phyloP scores from a whole-genome alignment of 495 filamentous ascomycete genomes.

The Podospora anserina region DNA sequence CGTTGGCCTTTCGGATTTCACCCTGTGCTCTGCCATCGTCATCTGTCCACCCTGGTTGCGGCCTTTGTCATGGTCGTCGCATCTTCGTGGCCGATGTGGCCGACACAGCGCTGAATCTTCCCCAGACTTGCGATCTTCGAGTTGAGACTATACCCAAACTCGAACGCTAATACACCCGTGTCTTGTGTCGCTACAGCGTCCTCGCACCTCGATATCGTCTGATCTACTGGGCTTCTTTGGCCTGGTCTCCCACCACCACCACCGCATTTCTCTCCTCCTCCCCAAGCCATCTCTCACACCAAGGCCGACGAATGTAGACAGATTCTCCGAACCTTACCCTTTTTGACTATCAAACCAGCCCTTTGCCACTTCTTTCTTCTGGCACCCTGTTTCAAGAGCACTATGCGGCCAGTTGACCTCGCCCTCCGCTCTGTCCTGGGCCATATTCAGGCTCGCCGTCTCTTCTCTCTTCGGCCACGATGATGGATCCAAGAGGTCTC shows the following conservation, averaged over 20 bases:
- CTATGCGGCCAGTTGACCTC: conserved; percentile 36
- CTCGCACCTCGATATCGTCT: neutral
- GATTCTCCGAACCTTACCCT: neutral
- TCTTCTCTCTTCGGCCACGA: neutral
- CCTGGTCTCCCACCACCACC: neutral
- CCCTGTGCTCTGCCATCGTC: neutral
- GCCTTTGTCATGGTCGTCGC: conserved; percentile 6
- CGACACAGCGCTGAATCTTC: conserved; percentile 7
- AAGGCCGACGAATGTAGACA: neutral
- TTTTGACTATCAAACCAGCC: neutral
- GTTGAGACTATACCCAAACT: neutral
- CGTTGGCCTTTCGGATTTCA: neutral
- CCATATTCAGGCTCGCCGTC: neutral
- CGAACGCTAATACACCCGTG: neutral
- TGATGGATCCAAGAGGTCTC: neutral
- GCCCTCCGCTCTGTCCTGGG: conserved; percentile 27
- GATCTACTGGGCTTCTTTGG: neutral
- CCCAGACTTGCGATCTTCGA: neutral
- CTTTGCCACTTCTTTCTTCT: conserved; percentile 33
- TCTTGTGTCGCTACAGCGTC: neutral
- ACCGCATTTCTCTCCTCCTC: neutral
- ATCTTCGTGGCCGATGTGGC: neutral
- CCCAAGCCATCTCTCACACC: neutral
- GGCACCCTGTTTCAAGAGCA: conserved; percentile 35
- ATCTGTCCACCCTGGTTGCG: neutral